Evolutionary conservation across 257 asterid genomes (phyloP).

Genomic region (Leonotis leonurus): DNA sequence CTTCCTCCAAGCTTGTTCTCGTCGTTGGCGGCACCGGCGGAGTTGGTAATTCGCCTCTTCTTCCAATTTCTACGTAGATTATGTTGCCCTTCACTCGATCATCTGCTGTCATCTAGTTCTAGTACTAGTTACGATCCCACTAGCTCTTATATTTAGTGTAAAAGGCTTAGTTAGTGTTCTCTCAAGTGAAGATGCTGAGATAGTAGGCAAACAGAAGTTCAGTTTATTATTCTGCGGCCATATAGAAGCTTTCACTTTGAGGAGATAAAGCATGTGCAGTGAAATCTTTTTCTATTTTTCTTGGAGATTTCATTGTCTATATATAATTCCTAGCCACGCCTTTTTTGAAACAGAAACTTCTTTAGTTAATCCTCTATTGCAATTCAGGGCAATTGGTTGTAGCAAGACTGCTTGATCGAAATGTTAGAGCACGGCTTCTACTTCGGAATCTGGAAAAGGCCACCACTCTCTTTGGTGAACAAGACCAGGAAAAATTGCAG

Average conservation of each 20-base stretch:
- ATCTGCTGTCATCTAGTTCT: too few species aligned
- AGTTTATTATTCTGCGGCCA: background rate
- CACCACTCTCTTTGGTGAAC: slow-evolving; percentile 64
- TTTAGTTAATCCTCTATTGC: background rate
- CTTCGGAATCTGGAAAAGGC: slow-evolving; percentile 79
- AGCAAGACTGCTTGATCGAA: slow-evolving; percentile 70
- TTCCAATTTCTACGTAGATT: background rate
- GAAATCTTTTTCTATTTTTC: background rate
- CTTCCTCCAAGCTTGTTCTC: slow-evolving; percentile 72
- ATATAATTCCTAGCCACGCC: background rate
- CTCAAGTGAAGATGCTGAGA: too few species aligned
- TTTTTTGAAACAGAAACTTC: background rate
- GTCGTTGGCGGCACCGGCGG: slow-evolving; percentile 98
- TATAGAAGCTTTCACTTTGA: background rate
- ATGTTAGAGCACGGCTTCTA: slow-evolving; percentile 57
- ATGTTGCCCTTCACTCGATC: background rate
- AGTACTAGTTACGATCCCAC: too few species aligned
- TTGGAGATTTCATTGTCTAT: background rate
- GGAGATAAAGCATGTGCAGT: background rate
- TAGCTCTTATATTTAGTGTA: too few species aligned
- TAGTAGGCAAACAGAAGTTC: background rate
- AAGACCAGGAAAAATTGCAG: slow-evolving; percentile 65
- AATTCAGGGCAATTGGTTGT: slow-evolving; percentile 83
- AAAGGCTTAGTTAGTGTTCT: too few species aligned
- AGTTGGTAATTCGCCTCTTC: slow-evolving; percentile 48